Evolutionary conservation across 495 filamentous ascomycete species (phyloP), one percentile per base, ranked within the genome.

Genomic region (Penicillium paradoxum): DNA sequence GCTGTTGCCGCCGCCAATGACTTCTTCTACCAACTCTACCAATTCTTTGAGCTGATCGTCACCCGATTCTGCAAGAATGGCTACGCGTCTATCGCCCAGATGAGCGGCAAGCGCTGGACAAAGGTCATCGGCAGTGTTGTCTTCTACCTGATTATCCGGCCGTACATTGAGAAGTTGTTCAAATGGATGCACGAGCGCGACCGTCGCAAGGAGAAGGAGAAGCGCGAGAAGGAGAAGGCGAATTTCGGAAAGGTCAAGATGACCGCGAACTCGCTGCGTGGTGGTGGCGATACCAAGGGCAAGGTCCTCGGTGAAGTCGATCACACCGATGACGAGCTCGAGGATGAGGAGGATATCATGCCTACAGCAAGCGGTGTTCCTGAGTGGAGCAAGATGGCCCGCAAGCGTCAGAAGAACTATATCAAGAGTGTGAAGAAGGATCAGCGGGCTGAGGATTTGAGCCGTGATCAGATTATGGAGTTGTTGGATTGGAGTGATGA

Each of bases 361-460:
- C 69, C 68, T 15, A 61, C 64, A 38, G 74, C 73, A n/a, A 74
- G 66, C 57, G 72, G 74, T 13, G 75, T 76, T 39, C 69, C 71
- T 1, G 71, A 78, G 56, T 79, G 74, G 77, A 75, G 73, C 24
- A 64, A 66, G 53, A 76, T 71, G 59, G 83, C 82, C 0, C 71
- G 83, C 29, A 82, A 80, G 72, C 77, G 85, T 34, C 81, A 87
- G 67, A 78, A 83, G 65, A 76, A 80, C 51, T 74, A 85, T 59
- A 65, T 83, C 55, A 70, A 75, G 66, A 71, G 64, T 53, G 45
- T 76, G 52, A 65, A 71, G 59, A 58, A 62, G 52, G 73, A 79
- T 57, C 63, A 67, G 14, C 65, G 72, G 29, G 76, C 79, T 29
- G 72, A 70, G 49, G 67, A 74, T 30, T 49, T 75, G 58, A 62